These are phyloP conservation scores for Leccinellum rugosiceps DNA, from an alignment of 768 basidiomycete species.

Conservation along the genomic window DNA sequence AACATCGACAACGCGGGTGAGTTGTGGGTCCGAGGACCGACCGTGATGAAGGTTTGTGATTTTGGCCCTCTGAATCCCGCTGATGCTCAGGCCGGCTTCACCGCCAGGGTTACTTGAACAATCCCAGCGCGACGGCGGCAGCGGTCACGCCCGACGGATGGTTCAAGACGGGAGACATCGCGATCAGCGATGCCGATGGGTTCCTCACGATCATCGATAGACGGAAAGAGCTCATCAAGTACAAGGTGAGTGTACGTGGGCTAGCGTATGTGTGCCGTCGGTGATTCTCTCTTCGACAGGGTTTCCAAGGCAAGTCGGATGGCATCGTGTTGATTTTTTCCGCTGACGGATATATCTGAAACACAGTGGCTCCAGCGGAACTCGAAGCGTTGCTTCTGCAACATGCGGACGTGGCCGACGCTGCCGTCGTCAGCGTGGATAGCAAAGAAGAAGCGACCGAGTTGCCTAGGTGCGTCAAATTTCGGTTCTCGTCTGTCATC, in stretches of 20 bases:
- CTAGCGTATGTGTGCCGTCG: neutral
- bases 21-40: constrained; percentile 76
- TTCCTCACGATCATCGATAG: constrained; percentile 75
- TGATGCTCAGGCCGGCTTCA: neutral
- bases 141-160: constrained; percentile 72
- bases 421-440: constrained; percentile 76
- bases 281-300: constrained; percentile 35
- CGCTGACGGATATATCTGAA: neutral
- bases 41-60: constrained; percentile 68
- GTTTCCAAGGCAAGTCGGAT: constrained; percentile 61
- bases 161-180: constrained; percentile 91
- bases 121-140: constrained; percentile 62
- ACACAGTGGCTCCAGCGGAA: constrained; percentile 79
- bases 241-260: constrained; percentile 43
- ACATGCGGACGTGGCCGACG: constrained; percentile 75
- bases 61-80: neutral
- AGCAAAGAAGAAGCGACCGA: constrained; percentile 72
- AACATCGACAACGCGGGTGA: constrained; percentile 57
- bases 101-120: constrained; percentile 71
- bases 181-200: constrained; percentile 60
- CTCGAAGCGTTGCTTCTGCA: constrained; percentile 73
- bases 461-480: constrained; percentile 55
- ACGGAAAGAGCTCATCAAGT: constrained; percentile 73
- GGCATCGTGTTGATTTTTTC: neutral
- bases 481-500: neutral